Conservation (phyloP, 2,329 filamentous ascomycete genomes). For the Talaromyces marneffei region DNA sequence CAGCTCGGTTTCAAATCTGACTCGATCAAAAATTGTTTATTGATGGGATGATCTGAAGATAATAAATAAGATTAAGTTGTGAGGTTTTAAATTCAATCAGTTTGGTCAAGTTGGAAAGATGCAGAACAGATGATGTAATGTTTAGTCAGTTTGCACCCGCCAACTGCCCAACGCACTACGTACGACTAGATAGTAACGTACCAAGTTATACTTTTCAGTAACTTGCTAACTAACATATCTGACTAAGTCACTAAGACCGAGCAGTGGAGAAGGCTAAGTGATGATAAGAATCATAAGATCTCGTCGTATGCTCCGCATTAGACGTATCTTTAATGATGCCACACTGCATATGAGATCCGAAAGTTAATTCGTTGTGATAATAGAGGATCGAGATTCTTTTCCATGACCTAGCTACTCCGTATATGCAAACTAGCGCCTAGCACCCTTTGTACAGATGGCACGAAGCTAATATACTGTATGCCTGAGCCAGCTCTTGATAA, state of each 20-base stretch:
- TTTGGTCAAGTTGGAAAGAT: neutral
- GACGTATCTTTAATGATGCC: neutral
- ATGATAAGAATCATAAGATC: too few species aligned
- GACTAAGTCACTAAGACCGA: neutral
- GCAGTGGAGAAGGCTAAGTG: neutral
- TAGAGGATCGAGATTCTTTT: neutral
- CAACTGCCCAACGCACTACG: neutral
- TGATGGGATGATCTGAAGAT: neutral
- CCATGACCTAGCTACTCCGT: neutral
- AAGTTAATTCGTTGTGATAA: neutral
- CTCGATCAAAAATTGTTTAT: neutral
- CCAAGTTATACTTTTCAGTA: neutral
- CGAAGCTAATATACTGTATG: neutral
- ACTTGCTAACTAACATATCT: too few species aligned
- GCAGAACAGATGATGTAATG: conserved; percentile 11
- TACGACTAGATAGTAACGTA: neutral
- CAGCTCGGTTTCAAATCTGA: neutral
- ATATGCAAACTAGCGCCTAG: neutral
- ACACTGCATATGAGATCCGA: neutral
- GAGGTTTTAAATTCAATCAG: neutral
- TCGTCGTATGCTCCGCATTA: neutral
- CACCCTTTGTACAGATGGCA: neutral
- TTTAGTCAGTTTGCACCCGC: conserved; percentile 13
- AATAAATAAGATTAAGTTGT: neutral
- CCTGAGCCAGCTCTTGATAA: neutral